Evolutionary conservation across 352 stramenopile species (phyloP), one percentile per base, ranked within the genome.

Genomic region (Pythium guiyangense): DNA sequence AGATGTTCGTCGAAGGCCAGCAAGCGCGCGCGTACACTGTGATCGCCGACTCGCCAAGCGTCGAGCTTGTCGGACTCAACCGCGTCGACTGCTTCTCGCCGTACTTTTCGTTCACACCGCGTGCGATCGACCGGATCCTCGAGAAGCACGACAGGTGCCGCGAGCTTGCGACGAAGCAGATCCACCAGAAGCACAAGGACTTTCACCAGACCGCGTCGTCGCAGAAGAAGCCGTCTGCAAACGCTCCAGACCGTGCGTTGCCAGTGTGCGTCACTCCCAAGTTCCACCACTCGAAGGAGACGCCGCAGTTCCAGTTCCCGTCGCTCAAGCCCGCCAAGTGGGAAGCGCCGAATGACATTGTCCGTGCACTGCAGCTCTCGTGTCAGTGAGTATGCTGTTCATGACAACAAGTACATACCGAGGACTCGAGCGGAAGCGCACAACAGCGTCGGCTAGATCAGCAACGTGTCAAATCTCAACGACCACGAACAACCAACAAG

Each of bases 41-140:
- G 25, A 71, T 89, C 20, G 79, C 76, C 0, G 75, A 84, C 49
- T 79, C 79, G 10, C 54, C 66, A 1, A 67, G 66, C 3, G 73
- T 84, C 1, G 74, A 87, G 51, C 52, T 89, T 20, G 65, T 89
- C 20, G 79, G 73, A 3, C 57, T 89, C n/a, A 87, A 89, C 40
- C 77, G 77, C 44, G 69, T 89, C 20, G 76, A 89, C 60, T 89
- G 79, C 52, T 86, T 85, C 59, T 89, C 79, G 29, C 77, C 79
- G 1, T 85, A 87, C 44, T 86, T 87, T 22, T 87, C 79, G 1
- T 89, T 89, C 53, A 89, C 76, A 1, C 67, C 74, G 12, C 74
- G 77, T 17, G 72, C 76, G 17, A 69, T 85, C 22, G 79, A 86
- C 47, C 72, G 73, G 22, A 81, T 89, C 35, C 60, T 74, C 31